Conservation (phyloP, 2,329 filamentous ascomycete species). For the Fusarium papillatum region DNA sequence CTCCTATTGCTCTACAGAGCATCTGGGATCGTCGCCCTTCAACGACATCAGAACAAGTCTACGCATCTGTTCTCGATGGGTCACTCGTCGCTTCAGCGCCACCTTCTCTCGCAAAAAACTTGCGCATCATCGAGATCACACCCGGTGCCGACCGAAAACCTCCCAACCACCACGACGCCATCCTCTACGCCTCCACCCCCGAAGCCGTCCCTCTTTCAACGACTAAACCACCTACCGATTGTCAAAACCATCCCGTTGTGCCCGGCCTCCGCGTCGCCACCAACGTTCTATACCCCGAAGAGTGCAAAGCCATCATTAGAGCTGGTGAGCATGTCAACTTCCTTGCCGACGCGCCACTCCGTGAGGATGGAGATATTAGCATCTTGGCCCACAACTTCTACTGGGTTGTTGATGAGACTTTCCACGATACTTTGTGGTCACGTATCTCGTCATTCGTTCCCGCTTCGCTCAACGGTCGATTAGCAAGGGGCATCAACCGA, state of each 20-base stretch:
- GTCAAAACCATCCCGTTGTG: slow-evolving; percentile 72
- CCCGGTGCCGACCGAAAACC: slow-evolving; percentile 73
- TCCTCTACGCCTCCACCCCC: slow-evolving; percentile 72
- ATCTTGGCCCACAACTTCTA: slow-evolving; percentile 81
- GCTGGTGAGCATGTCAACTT: slow-evolving; percentile 76
- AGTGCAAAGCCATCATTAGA: slow-evolving; percentile 76
- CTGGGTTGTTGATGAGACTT: slow-evolving; percentile 75
- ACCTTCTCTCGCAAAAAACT: slow-evolving; percentile 52
- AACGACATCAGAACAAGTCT: slow-evolving; percentile 58
- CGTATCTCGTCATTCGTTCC: slow-evolving; percentile 73
- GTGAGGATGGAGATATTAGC: slow-evolving; percentile 74
- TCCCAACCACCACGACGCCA: slow-evolving; percentile 75
- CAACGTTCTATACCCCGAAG: slow-evolving; percentile 70
- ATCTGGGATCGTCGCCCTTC: slow-evolving; percentile 70
- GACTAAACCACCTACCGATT: slow-evolving; percentile 60
- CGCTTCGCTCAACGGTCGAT: slow-evolving; percentile 64
- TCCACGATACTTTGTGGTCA: slow-evolving; percentile 74
- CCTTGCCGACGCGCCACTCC: slow-evolving; percentile 75
- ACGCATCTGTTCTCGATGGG: slow-evolving; percentile 70
- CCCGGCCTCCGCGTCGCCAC: slow-evolving; percentile 72
- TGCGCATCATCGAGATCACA: slow-evolving; percentile 73
- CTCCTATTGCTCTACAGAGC: slow-evolving; percentile 69
- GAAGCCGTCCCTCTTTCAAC: slow-evolving; percentile 67
- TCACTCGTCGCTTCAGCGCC: slow-evolving; percentile 62
- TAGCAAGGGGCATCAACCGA: slow-evolving; percentile 74